Evolutionary conservation across 495 filamentous ascomycete genomes (phyloP).

Genomic region (Daldinia decipiens): DNA sequence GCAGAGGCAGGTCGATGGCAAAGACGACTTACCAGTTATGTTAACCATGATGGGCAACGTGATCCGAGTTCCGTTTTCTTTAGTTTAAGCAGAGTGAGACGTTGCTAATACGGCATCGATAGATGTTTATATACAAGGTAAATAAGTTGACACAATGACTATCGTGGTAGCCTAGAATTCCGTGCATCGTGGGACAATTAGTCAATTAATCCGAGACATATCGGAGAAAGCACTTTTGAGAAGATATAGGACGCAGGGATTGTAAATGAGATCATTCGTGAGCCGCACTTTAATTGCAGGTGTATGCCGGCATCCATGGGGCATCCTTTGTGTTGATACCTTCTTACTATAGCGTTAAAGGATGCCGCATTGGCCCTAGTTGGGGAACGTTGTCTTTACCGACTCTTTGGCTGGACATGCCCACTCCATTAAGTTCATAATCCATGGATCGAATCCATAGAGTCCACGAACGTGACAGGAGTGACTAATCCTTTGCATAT

Average conservation of each 20-base stretch:
- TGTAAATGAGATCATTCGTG: not conserved
- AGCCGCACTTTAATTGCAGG: constrained; percentile 7
- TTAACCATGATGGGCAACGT: constrained; percentile 29
- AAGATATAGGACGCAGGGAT: constrained; percentile 12
- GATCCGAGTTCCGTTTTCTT: not conserved
- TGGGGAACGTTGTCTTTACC: not conserved
- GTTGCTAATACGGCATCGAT: not conserved
- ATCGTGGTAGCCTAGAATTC: not conserved
- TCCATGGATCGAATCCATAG: not conserved
- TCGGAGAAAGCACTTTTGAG: constrained; percentile 24
- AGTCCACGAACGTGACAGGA: not conserved
- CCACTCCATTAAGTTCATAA: not conserved
- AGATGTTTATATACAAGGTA: not conserved
- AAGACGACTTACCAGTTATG: constrained; percentile 27
- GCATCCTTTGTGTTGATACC: not conserved
- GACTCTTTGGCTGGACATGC: not conserved
- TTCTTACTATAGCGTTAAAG: constrained; percentile 1
- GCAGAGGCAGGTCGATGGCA: not conserved
- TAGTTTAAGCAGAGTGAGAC: not conserved
- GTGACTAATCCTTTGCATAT: not conserved
- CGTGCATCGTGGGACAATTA: constrained; percentile 2
- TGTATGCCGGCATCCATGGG: not conserved
- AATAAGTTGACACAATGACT: not conserved
- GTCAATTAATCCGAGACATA: not conserved
- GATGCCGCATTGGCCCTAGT: not conserved